phyloP scores from a whole-genome alignment of 2,329 filamentous ascomycete genomes.

The Hymenoscyphus occultus region DNA sequence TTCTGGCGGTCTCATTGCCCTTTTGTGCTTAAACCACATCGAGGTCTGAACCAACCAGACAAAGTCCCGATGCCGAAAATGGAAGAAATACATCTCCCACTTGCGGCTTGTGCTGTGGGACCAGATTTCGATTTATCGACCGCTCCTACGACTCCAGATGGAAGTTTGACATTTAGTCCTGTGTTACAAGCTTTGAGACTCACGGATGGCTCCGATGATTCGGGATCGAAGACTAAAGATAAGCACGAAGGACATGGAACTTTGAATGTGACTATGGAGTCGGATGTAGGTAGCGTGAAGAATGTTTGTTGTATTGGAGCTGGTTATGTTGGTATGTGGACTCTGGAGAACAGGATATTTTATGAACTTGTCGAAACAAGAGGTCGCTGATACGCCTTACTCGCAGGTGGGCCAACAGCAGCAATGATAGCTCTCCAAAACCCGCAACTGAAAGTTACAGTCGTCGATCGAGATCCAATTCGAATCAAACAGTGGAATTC shows the following conservation, averaged over 20 bases:
- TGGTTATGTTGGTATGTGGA: constrained; percentile 67
- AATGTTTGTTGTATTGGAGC: constrained; percentile 73
- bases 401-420: constrained; percentile 65
- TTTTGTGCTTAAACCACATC: not conserved
- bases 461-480: constrained; percentile 66
- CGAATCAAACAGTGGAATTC: constrained; percentile 74
- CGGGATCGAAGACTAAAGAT: not conserved
- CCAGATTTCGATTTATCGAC: constrained; percentile 35
- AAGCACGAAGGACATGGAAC: not conserved
- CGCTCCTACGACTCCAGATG: constrained; percentile 45
- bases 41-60: not conserved
- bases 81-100: not conserved
- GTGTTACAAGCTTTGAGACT: constrained; percentile 37
- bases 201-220: constrained; percentile 25
- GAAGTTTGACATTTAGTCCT: constrained; percentile 43
- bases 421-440: constrained; percentile 73
- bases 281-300: constrained; percentile 37
- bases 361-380: too few relatives aligned
- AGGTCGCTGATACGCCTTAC: not conserved
- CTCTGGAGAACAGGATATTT: not conserved
- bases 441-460: constrained; percentile 66
- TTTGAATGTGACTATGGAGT: not conserved
- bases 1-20: not conserved
- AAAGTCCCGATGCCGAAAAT: not conserved
- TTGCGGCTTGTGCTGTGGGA: not conserved